Evolutionary conservation across 2,329 filamentous ascomycete species (phyloP).

Genomic region (Xylariales sp.): DNA sequence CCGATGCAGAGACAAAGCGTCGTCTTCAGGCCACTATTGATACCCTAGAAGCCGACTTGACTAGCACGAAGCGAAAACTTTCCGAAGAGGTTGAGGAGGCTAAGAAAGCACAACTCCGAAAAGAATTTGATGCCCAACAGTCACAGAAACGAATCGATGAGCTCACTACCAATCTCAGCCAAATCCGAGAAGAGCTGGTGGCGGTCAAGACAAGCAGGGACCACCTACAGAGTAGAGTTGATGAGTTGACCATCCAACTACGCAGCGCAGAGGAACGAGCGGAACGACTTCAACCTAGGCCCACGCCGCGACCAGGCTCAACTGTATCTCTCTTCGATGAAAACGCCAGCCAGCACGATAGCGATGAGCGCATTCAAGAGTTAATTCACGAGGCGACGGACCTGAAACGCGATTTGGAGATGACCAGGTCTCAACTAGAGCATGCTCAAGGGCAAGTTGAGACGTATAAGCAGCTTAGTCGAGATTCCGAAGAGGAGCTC

Average conservation of each 20-base stretch:
- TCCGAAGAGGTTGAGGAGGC: conserved; percentile 84
- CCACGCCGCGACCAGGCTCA: conserved; percentile 69
- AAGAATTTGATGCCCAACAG: conserved; percentile 91
- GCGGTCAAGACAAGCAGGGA: conserved; percentile 88
- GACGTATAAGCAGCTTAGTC: conserved; percentile 88
- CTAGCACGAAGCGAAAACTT: conserved; percentile 82
- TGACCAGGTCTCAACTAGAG: conserved; percentile 83
- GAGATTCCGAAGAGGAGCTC: conserved; percentile 87
- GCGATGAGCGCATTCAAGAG: conserved; percentile 77
- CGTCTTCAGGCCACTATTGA: conserved; percentile 84
- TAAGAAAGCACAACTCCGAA: conserved; percentile 83
- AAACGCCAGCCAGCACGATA: conserved; percentile 57
- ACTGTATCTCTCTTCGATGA: conserved; percentile 55
- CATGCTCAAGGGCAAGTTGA: conserved; percentile 84
- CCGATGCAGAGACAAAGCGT: conserved; percentile 83
- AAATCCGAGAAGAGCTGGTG: conserved; percentile 87
- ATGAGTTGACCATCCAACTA: conserved; percentile 89
- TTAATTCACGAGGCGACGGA: conserved; percentile 86
- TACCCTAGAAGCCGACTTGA: conserved; percentile 80
- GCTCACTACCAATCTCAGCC: conserved; percentile 80
- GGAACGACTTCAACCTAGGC: conserved; percentile 82
- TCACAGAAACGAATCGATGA: conserved; percentile 93
- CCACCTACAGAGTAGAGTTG: conserved; percentile 87
- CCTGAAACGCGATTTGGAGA: conserved; percentile 86
- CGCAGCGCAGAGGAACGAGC: conserved; percentile 89